Percentiles rank a stretch among this genome's conserved stretches.
phyloP scores from a whole-genome alignment of 441 rosid genomes.

The Euphorbia celastroides region DNA sequence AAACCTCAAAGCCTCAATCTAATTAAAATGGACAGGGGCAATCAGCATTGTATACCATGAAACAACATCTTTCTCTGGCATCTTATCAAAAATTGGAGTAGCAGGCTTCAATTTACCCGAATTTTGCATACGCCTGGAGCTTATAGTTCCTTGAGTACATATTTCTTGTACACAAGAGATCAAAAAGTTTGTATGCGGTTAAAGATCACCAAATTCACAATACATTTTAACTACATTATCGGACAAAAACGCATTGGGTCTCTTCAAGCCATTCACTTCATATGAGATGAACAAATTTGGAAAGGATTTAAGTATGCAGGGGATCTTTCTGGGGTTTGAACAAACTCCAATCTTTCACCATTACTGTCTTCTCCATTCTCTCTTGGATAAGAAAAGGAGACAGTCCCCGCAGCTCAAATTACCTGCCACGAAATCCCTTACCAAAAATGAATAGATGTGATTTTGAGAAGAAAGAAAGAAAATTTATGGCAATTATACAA shows the following conservation, averaged over 20 bases:
- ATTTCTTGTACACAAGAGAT: constrained; percentile 49
- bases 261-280: constrained; percentile 52
- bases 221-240: constrained; percentile 57
- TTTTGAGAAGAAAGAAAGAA: too few species aligned
- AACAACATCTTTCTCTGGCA: constrained; percentile 63
- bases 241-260: constrained; percentile 41
- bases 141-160: constrained; percentile 63
- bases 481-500: too few species aligned
- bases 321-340: too few species aligned
- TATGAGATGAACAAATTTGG: constrained; percentile 25
- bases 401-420: too few species aligned
- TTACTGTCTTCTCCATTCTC: not conserved
- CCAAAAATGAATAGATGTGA: too few species aligned
- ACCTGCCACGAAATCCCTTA: too few species aligned
- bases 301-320: too few species aligned
- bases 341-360: not conserved
- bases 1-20: constrained; percentile 36
- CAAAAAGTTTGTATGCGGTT: constrained; percentile 55
- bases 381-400: too few species aligned
- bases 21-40: constrained; percentile 45
- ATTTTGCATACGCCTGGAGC: constrained; percentile 61
- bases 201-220: constrained; percentile 39
- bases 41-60: constrained; percentile 83
- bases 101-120: constrained; percentile 55
- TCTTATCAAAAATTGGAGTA: constrained; percentile 54